A percentile compares a stretch with the other conserved stretches of the same genome.
These are phyloP conservation scores for Pyricularia grisea DNA, from an alignment of 2,329 filamentous ascomycete species.

Conservation along the genomic window DNA sequence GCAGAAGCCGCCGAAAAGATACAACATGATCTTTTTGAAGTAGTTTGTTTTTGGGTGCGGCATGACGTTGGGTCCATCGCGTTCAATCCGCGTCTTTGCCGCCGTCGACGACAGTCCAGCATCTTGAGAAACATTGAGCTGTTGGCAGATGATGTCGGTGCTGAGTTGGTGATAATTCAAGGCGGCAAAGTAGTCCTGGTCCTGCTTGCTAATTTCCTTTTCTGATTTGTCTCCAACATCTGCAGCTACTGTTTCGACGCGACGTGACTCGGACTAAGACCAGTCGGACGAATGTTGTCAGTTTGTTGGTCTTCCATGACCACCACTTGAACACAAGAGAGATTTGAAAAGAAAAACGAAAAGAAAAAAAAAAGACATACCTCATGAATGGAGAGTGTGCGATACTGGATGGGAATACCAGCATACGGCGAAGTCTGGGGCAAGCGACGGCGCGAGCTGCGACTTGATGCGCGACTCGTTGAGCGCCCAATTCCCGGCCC, in stretches of 20 bases:
- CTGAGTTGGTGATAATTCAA: conserved; percentile 27
- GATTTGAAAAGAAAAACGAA: neutral
- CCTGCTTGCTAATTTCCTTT: conserved; percentile 13
- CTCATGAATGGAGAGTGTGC: neutral
- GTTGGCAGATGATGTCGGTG: conserved; percentile 24
- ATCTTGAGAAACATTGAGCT: conserved; percentile 25
- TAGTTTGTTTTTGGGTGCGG: conserved; percentile 32
- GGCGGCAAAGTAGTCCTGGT: conserved; percentile 33
- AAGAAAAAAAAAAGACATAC: neutral
- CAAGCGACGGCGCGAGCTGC: neutral
- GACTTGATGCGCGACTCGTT: neutral
- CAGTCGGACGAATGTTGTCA: neutral
- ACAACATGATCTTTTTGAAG: conserved; percentile 12
- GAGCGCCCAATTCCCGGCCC: neutral
- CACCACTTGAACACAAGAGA: too few species aligned
- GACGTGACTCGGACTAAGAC: neutral
- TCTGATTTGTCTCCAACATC: neutral
- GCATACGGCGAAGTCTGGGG: neutral
- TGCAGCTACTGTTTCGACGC: neutral
- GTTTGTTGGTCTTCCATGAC: neutral
- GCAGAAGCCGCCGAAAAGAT: conserved; percentile 38
- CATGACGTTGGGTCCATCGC: conserved; percentile 31
- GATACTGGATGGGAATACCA: neutral
- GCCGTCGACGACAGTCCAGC: conserved; percentile 24
- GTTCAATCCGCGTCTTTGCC: conserved; percentile 23